Percentiles rank a stretch among this genome's conserved stretches.
phyloP scores from a whole-genome alignment of 2,329 filamentous ascomycete genomes.

The Trichoderma endophyticum region DNA sequence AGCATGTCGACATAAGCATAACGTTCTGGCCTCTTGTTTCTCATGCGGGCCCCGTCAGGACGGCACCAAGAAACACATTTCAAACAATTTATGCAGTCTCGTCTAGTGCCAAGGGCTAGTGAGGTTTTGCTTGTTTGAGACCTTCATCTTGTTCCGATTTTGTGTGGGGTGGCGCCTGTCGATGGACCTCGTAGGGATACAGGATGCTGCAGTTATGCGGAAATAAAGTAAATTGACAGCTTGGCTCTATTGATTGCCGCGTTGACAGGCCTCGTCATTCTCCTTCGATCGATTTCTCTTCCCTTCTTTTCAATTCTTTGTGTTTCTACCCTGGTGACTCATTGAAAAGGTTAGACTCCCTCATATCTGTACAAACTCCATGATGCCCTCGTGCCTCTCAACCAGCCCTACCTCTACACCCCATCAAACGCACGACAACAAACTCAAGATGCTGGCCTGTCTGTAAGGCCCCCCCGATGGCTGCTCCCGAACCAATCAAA shows the following conservation, averaged over 20 bases:
- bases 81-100: slow-evolving; percentile 5
- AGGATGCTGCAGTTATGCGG: background rate
- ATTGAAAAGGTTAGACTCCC: background rate
- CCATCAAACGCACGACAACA: background rate
- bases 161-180: background rate
- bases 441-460: background rate
- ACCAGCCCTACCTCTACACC: background rate
- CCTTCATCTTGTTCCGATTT: background rate
- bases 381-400: background rate
- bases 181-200: background rate
- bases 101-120: background rate
- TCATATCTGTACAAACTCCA: background rate
- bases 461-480: background rate
- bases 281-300: background rate
- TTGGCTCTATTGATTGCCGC: background rate
- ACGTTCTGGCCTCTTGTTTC: slow-evolving; percentile 22
- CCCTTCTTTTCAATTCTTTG: background rate
- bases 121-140: background rate
- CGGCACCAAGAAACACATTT: slow-evolving; percentile 11
- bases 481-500: background rate
- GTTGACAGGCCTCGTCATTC: background rate
- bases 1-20: slow-evolving; percentile 23
- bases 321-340: background rate
- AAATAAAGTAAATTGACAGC: background rate
- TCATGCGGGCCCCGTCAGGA: slow-evolving; percentile 1